Conservation (phyloP, 495 filamentous ascomycete species). For the Penicillium salamii region DNA sequence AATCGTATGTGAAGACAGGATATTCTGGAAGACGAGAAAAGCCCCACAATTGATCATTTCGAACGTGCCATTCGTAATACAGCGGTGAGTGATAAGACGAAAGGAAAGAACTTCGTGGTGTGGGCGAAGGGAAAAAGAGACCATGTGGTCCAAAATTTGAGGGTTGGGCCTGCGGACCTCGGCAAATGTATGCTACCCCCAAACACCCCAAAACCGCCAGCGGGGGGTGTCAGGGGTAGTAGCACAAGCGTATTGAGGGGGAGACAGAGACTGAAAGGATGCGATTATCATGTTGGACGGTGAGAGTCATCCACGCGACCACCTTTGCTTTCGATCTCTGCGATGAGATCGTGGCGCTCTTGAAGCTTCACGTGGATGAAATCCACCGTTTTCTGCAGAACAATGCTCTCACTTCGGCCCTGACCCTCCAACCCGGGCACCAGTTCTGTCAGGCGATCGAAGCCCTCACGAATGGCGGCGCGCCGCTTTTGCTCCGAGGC, state of each 20-base stretch:
- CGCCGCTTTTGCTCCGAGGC: slow-evolving; percentile 87
- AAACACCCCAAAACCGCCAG: slow-evolving; percentile 3
- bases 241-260: background rate
- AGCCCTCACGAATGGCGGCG: slow-evolving; percentile 80
- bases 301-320: slow-evolving; percentile 51
- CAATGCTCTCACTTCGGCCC: slow-evolving; percentile 79
- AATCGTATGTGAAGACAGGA: background rate
- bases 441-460: slow-evolving; percentile 76
- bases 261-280: background rate
- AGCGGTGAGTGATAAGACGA: background rate
- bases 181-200: slow-evolving; percentile 6
- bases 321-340: slow-evolving; percentile 58
- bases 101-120: slow-evolving; percentile 14
- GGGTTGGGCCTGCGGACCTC: slow-evolving; percentile 14
- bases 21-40: background rate
- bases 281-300: slow-evolving; percentile 27
- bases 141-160: slow-evolving; percentile 5
- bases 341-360: slow-evolving; percentile 59
- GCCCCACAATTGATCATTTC: slow-evolving; percentile 2
- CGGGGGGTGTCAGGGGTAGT: background rate
- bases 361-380: slow-evolving; percentile 65
- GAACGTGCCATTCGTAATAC: background rate
- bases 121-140: slow-evolving; percentile 3
- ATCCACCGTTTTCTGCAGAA: slow-evolving; percentile 72
- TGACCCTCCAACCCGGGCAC: slow-evolving; percentile 83